phyloP scores from a whole-genome alignment of 345 rosid species.

The Angophora floribunda region DNA sequence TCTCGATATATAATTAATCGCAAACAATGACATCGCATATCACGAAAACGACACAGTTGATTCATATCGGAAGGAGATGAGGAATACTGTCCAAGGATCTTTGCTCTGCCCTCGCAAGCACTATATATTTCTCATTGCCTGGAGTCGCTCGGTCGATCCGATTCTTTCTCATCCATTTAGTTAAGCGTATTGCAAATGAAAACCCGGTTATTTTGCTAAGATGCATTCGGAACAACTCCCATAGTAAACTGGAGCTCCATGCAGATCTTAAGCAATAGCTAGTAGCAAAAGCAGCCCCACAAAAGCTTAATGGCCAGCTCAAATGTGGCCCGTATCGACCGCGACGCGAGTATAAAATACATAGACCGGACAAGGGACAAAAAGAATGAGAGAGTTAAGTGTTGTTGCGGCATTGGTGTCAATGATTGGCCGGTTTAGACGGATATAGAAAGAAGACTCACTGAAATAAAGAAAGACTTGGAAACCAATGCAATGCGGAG shows the following conservation, averaged over 20 bases:
- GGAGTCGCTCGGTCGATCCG: no score
- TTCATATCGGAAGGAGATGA: not conserved
- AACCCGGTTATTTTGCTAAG: not conserved
- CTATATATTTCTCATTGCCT: no score
- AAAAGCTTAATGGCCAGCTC: not conserved
- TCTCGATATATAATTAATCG: not conserved
- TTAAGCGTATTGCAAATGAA: no score
- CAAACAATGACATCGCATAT: not conserved
- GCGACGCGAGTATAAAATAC: not conserved
- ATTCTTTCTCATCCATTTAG: no score
- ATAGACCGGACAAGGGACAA: not conserved
- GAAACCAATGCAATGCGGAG: not conserved
- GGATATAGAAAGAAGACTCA: not conserved
- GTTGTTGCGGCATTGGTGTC: not conserved
- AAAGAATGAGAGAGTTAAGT: not conserved
- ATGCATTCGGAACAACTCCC: not conserved
- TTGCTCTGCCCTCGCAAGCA: no score
- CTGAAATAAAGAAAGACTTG: not conserved
- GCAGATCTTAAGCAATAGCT: not conserved
- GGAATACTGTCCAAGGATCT: no score
- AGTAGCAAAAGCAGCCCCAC: not conserved
- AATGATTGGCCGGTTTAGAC: not conserved
- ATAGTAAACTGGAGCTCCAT: not conserved
- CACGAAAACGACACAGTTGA: not conserved
- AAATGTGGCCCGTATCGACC: not conserved